phyloP scores from a whole-genome alignment of 352 stramenopile genomes.

The Pythium aquatile region DNA sequence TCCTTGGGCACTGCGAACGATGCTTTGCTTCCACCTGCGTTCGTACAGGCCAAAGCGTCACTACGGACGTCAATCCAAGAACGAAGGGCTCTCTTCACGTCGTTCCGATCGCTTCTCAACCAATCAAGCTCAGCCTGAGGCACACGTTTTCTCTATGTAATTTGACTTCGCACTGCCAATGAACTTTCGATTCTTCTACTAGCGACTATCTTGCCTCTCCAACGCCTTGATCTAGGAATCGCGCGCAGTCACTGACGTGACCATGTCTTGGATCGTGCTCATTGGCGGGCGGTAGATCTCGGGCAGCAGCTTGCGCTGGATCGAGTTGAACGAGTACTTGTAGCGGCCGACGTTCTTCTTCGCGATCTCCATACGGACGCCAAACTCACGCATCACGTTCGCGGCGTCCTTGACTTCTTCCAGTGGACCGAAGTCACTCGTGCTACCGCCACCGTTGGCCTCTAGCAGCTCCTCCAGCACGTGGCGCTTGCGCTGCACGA shows the following conservation, averaged over 20 bases:
- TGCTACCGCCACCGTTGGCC: constrained; percentile 26
- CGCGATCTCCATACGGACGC: constrained; percentile 93
- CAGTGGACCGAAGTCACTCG: constrained; percentile 48
- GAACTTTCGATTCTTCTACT: too few relatives aligned
- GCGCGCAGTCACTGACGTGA: constrained; percentile 87
- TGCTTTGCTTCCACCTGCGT: constrained; percentile 3
- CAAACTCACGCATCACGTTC: constrained; percentile 90
- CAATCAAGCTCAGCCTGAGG: not conserved
- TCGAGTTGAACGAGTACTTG: constrained; percentile 97
- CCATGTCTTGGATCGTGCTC: constrained; percentile 90
- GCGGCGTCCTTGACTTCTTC: constrained; percentile 79
- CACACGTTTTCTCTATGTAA: not conserved
- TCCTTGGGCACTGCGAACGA: not conserved
- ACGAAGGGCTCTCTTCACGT: not conserved
- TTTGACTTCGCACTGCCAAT: not conserved
- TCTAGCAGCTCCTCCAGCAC: constrained; percentile 79
- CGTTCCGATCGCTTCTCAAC: constrained; percentile 5
- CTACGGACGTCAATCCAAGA: not conserved
- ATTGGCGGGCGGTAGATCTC: constrained; percentile 89
- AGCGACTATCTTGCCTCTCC: too few relatives aligned
- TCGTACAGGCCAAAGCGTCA: constrained; percentile 6
- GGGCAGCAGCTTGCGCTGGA: constrained; percentile 96
- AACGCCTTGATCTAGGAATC: constrained; percentile 55
- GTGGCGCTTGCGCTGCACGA: constrained; percentile 72
- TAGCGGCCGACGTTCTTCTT: constrained; percentile 96